Evolutionary conservation across 805 yeast genomes (phyloP), one percentile per base, ranked within the genome.

Genomic region (Saturnispora besseyi): DNA sequence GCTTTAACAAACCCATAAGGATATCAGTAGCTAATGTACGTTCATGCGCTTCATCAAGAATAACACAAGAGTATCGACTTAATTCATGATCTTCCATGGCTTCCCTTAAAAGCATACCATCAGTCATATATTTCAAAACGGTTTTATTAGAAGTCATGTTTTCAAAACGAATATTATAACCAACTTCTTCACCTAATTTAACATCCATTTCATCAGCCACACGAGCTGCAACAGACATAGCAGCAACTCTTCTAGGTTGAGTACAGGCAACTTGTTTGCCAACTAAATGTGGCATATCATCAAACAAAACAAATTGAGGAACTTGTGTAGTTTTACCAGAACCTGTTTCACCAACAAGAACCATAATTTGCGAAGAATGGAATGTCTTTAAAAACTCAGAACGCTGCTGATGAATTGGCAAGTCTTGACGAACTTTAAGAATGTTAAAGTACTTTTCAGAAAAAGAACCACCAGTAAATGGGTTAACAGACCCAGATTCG

Each of bases 121-220:
- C 99, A 10, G 99, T 91, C 97, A 91, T 87, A 72, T 93, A 91
- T 68, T 89, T 88, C 61, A 91, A 73, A 34, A 90, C 77, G 5
- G 99, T 91, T 57, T 81, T 84, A 49, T 76, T 74, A 38, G 85
- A 73, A 2, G 96, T 87, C 59, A 79, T 87, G 68, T 91, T 90
- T 59, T 93, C 98, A 63, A 91, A 91, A 72, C 99, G 84, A 59
- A 91, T 86, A 57, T 84, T 80, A 70, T 91, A 91, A 71, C 99
- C 99, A 52, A 91, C 98, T 68, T 91, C 96, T 57, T 84, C 84
- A 33, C 99, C 99, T 46, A 91, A 70, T 53, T 77, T 74, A 5
- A 91, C 98, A 66, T 90, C 98, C 93, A 90, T 81, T 68, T 91
- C 99, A 62, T 88, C 95, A 3, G 98, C 96, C 48, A 91, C 99